Base-by-base conservation (phyloP, 495 filamentous ascomycete species). In the Aspergillus bertholletiae region DNA sequence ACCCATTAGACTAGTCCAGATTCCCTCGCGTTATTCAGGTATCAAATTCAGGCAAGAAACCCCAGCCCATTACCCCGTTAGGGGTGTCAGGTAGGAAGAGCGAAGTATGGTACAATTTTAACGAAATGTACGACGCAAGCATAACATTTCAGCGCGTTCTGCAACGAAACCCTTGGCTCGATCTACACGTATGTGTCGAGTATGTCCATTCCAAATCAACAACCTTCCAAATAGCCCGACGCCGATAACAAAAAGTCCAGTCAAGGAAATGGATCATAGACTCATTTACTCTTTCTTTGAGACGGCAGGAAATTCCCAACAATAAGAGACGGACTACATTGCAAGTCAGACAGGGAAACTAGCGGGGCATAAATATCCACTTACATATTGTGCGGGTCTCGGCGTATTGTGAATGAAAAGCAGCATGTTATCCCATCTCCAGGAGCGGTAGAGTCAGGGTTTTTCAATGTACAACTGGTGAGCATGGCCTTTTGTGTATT, bases 331-430 rank as follows among this genome's bases (percentile, higher is more conserved):
- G 94, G 94, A 58, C 94, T 97, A 59, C 26, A 56, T 32, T 20
- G 44, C 62, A 34, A 62, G 58, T 58, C 51, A 66, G 32, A 39
- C 26, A 34, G 35, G 34, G 13, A 13, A 43, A 11, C 22, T 22
- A 32, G 13, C 8, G 41, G 51, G 11, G 27, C 15, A 53, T 6
- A 13, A 18, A 34, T 27, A 7, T 21, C 43, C 20, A 82, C 90
- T 81, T 77, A 96, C 94, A 99, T 95, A 67, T 97, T 93, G 69
- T 97, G 88, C 53, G 87, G 88, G 73, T 99, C 94, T 67, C 92
- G 84, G 59, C 89, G 82, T 52, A 99, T 96, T 39, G 92, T 93
- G 62, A 99, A 97, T 0, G 94, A 97, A 66, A 99, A 99, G 65
- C 95, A 97, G 70, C 94, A 99, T 57, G 85, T 87, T 43, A 96